A percentile compares a stretch with the other conserved stretches of the same genome.
Conservation (phyloP, 306 rosid species). For the Acmispon strigosus region DNA sequence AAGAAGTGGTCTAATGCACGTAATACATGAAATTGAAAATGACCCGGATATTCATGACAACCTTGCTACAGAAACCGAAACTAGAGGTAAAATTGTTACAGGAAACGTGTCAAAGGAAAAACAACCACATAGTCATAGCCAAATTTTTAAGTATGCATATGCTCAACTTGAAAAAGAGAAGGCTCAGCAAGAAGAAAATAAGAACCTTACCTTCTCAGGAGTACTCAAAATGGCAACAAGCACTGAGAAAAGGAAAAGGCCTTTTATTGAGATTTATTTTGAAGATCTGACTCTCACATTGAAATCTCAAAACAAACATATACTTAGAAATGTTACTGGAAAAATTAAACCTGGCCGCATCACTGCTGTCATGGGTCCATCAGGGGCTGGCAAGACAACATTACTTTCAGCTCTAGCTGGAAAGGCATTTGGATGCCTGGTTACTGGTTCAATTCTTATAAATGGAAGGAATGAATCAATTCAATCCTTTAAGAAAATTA, state of each 20-base stretch:
- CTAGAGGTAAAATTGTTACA: slow-evolving; percentile 20
- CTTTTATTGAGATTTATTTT: slow-evolving; percentile 85
- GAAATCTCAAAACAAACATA: slow-evolving; percentile 69
- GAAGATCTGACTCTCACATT: slow-evolving; percentile 74
- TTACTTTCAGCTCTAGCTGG: slow-evolving; percentile 93
- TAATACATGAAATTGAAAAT: slow-evolving; percentile 57
- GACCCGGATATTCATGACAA: slow-evolving; percentile 40
- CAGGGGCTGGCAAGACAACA: slow-evolving; percentile 98
- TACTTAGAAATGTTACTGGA: slow-evolving; percentile 82
- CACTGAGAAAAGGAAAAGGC: slow-evolving; percentile 52
- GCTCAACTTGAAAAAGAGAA: slow-evolving; percentile 90
- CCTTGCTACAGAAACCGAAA: slow-evolving; percentile 30
- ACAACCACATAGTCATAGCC: slow-evolving; percentile 51
- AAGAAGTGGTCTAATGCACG: slow-evolving; percentile 36
- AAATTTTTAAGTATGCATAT: slow-evolving; percentile 79
- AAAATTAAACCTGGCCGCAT: slow-evolving; percentile 88
- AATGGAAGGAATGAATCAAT: slow-evolving; percentile 78
- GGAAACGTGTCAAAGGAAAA: slow-evolving; percentile 50
- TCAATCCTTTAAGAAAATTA: slow-evolving; percentile 76
- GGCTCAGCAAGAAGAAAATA: slow-evolving; percentile 73
- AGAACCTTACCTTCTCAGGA: slow-evolving; percentile 79
- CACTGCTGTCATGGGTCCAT: slow-evolving; percentile 96
- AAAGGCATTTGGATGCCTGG: slow-evolving; percentile 72
- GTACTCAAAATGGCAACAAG: slow-evolving; percentile 71
- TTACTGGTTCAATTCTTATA: slow-evolving; percentile 68